Percentiles rank a stretch among this genome's conserved stretches.
These are phyloP conservation scores for Aureobasidium zeae DNA, from an alignment of 2,329 filamentous ascomycete genomes.

Conservation along the genomic window DNA sequence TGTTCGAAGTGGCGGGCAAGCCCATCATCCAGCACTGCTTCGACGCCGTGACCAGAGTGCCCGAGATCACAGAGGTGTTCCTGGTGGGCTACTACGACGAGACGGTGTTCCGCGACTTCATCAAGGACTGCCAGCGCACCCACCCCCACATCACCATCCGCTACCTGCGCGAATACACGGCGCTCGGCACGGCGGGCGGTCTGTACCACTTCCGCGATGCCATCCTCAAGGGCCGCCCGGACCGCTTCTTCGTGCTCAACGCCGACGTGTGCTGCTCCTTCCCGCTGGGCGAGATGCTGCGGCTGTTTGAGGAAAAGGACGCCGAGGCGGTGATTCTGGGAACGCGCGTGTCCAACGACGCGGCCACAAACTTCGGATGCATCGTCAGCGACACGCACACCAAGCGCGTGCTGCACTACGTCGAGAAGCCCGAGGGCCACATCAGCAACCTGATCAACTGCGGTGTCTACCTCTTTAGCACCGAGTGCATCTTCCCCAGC, in stretches of 20 bases:
- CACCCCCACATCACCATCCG: constrained; percentile 85
- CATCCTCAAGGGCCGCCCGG: constrained; percentile 89
- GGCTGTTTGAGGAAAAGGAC: constrained; percentile 86
- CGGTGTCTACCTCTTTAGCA: constrained; percentile 94
- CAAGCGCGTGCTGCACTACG: constrained; percentile 93
- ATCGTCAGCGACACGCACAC: constrained; percentile 92
- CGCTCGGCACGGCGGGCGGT: constrained; percentile 87
- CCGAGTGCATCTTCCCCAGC: constrained; percentile 91
- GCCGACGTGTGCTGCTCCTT: constrained; percentile 99
- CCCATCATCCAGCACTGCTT: constrained; percentile 98
- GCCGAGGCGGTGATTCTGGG: constrained; percentile 95
- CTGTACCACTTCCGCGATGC: constrained; percentile 99
- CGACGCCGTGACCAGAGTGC: constrained; percentile 80
- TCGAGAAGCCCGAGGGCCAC: constrained; percentile 96
- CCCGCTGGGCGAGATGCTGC: constrained; percentile 90
- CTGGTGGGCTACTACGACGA: constrained; percentile 99
- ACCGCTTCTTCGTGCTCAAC: constrained; percentile 94
- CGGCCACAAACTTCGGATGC: constrained; percentile 93
- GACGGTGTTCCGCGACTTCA: constrained; percentile 92
- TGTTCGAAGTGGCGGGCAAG: constrained; percentile 97
- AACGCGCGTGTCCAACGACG: constrained; percentile 81
- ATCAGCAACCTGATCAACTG: constrained; percentile 99
- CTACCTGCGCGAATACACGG: constrained; percentile 96
- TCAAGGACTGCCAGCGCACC: constrained; percentile 76
- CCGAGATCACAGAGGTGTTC: constrained; percentile 89